Evolutionary conservation across 2,329 filamentous ascomycete genomes (phyloP).

Genomic region (Pestalotiopsis sp.): DNA sequence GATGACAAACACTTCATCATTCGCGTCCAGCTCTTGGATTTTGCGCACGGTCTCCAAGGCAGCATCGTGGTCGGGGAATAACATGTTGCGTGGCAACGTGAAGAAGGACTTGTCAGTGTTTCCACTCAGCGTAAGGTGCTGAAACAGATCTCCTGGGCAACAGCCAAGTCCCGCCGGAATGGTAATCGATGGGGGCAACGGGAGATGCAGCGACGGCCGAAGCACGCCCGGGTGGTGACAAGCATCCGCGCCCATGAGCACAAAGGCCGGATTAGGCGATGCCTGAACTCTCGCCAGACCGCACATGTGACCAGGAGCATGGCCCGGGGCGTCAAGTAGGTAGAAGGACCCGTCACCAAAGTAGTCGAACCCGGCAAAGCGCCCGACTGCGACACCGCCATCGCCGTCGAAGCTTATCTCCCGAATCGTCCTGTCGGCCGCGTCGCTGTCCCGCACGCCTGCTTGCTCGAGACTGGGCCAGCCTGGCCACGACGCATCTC

Average conservation of each 20-base stretch:
- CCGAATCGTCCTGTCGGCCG: slow-evolving; percentile 21
- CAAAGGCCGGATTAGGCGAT: slow-evolving; percentile 28
- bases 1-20: slow-evolving; percentile 24
- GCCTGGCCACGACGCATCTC: slow-evolving; percentile 24
- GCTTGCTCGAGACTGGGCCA: slow-evolving; percentile 20
- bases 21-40: slow-evolving; percentile 23
- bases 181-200: slow-evolving; percentile 27
- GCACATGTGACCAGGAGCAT: slow-evolving; percentile 36
- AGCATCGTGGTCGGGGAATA: background rate
- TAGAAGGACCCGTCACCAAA: slow-evolving; percentile 39
- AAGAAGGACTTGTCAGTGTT: background rate
- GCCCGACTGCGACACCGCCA: slow-evolving; percentile 14
- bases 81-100: background rate
- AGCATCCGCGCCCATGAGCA: slow-evolving; percentile 46
- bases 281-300: slow-evolving; percentile 35
- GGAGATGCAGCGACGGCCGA: slow-evolving; percentile 35
- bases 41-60: background rate
- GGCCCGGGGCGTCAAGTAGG: slow-evolving; percentile 36
- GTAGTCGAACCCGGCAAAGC: slow-evolving; percentile 35
- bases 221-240: slow-evolving; percentile 43
- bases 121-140: background rate
- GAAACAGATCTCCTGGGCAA: background rate
- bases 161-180: background rate
- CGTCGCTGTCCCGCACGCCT: slow-evolving; percentile 24
- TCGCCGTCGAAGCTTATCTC: slow-evolving; percentile 28